A percentile compares a stretch with the other conserved stretches of the same genome.
phyloP scores from a whole-genome alignment of 768 basidiomycete genomes.

The Boletus reticulatus region DNA sequence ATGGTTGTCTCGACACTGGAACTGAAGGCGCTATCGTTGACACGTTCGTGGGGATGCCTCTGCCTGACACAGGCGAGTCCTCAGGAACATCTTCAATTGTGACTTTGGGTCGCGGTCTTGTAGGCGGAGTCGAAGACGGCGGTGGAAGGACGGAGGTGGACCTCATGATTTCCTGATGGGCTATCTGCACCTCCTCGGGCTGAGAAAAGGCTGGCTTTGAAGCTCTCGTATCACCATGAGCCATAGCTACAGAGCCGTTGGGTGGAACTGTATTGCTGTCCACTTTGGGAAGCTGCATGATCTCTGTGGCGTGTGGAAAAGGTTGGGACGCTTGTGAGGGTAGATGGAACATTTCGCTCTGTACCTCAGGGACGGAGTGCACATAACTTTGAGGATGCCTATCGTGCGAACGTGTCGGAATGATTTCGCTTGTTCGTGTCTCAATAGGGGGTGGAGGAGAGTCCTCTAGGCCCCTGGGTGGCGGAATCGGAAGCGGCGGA shows the following conservation, averaged over 20 bases:
- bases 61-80: slow-evolving; percentile 16
- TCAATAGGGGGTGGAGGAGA: slow-evolving; percentile 20
- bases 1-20: slow-evolving; percentile 8
- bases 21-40: slow-evolving; percentile 2
- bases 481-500: slow-evolving; percentile 29
- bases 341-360: slow-evolving; percentile 27
- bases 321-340: slow-evolving; percentile 6
- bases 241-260: background rate
- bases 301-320: slow-evolving; percentile 1
- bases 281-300: slow-evolving; percentile 3
- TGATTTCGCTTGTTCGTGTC: slow-evolving; percentile 26
- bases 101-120: slow-evolving; percentile 24
- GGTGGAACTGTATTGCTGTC: background rate
- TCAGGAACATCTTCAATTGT: slow-evolving; percentile 30
- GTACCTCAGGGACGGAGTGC: slow-evolving; percentile 12
- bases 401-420: slow-evolving; percentile 18
- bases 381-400: background rate
- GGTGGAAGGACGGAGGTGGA: slow-evolving; percentile 5
- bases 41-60: slow-evolving; percentile 2
- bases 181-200: slow-evolving; percentile 5
- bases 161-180: slow-evolving; percentile 12
- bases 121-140: slow-evolving; percentile 6
- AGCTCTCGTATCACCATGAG: slow-evolving; percentile 6
- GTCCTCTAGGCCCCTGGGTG: slow-evolving; percentile 25
- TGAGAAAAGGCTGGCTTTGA: slow-evolving; percentile 1